Conservation (phyloP, 2,329 filamentous ascomycete genomes). For the Penicillium janthinellum region DNA sequence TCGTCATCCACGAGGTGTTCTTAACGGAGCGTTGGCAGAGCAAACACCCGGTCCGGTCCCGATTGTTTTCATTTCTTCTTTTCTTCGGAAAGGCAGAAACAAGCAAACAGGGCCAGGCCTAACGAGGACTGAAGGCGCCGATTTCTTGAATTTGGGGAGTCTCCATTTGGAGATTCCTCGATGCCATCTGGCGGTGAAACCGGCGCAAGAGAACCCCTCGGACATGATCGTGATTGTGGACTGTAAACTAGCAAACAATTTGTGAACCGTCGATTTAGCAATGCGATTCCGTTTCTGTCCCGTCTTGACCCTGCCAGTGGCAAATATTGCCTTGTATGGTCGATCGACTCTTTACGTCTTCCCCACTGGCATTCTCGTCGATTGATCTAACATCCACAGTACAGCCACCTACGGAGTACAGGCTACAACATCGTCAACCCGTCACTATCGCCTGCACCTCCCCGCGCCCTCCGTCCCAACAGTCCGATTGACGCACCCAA, state of each 20-base stretch:
- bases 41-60: conserved; percentile 32
- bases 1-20: conserved; percentile 65
- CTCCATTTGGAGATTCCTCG: conserved; percentile 4
- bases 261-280: conserved; percentile 2
- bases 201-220: conserved; percentile 46
- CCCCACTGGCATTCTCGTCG: not conserved
- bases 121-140: conserved; percentile 42
- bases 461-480: not conserved
- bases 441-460: conserved; percentile 4
- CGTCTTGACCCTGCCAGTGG: not conserved
- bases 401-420: too few relatives aligned
- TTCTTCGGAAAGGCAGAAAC: conserved; percentile 3
- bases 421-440: not conserved
- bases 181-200: conserved; percentile 33
- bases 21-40: conserved; percentile 85
- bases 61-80: conserved; percentile 27
- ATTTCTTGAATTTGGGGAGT: conserved; percentile 30
- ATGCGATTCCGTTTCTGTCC: not conserved
- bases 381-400: not conserved
- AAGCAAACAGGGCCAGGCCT: not conserved
- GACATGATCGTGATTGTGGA: conserved; percentile 27
- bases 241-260: conserved; percentile 11
- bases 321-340: not conserved
- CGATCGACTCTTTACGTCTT: not conserved
- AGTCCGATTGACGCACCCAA: not conserved